Evolutionary conservation across 2,329 filamentous ascomycete genomes (phyloP), one percentile per base, ranked within the genome.

Genomic region (Colletotrichum nymphaeae): DNA sequence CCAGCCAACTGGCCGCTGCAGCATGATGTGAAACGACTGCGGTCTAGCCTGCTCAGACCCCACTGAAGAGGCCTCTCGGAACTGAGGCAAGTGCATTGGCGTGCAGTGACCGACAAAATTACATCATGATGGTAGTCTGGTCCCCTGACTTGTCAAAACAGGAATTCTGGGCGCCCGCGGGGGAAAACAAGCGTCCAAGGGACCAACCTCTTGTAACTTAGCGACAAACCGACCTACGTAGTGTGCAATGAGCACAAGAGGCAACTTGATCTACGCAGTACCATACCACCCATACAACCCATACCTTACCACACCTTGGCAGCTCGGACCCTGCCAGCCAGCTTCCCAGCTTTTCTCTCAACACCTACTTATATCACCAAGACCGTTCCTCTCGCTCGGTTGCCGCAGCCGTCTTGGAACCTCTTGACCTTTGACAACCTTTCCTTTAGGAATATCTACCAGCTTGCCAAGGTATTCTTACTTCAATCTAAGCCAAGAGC

Each of bases 121-220:
- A 73, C 71, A 73, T 73, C 71, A 73, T 73, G 67, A 56, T 26
- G 22, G 62, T 35, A 14, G 67, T 52, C 19, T 71, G 67, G 67
- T 64, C 70, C 70, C 69, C 70, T 73, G 70, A 65, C 66, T 69
- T 64, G 66, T 62, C 60, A 73, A 73, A 73, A 73, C 71, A 70
- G 67, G 71, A 73, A 73, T 73, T 73, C 56, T 65, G 67, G 60
- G 60, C 67, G 49, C 32, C 32, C 32, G 32, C 32, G 32, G 32
- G 32, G 32, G 32, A 35, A 35, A 35, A 35, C 32, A 35, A 35
- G 32, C 32, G 32, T 35, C 32, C 32, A 35, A 35, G 32, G 32
- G 32, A 35, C 32, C 32, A 35, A 35, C 32, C 32, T 35, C 32
- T 35, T 35, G 9, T 64, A 63, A 69, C 66, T 55, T 60, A 49